Evolutionary conservation across 2,329 filamentous ascomycete species (phyloP).

Genomic region (Ophiostoma himal-ulmi): DNA sequence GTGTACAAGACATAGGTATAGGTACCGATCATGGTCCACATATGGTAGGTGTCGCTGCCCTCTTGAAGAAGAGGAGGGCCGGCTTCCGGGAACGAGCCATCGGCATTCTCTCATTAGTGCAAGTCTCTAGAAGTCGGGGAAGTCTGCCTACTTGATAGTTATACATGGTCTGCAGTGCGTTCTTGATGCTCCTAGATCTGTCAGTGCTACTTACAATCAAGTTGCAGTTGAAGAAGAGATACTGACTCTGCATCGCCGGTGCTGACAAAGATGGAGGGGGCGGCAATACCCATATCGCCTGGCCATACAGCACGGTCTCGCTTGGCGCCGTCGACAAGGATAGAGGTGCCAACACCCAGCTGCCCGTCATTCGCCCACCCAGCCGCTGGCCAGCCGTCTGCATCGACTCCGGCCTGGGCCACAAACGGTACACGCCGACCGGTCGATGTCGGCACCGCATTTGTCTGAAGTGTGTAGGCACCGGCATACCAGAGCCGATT

Average conservation of each 20-base stretch:
- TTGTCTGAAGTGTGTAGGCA: conserved; percentile 42
- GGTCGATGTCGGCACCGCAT: conserved; percentile 32
- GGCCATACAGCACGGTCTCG: conserved; percentile 24
- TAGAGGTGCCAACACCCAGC: conserved; percentile 32
- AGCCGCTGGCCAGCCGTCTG: conserved; percentile 17
- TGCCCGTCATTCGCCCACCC: conserved; percentile 37
- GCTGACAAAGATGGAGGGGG: conserved; percentile 45
- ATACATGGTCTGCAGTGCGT: conserved; percentile 42
- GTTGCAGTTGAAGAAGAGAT: background rate
- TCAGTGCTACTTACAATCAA: background rate
- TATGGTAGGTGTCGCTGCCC: conserved; percentile 33
- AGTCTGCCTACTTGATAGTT: conserved; percentile 28
- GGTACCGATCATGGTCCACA: conserved; percentile 47
- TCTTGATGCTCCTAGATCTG: conserved; percentile 35
- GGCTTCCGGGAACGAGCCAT: conserved; percentile 47
- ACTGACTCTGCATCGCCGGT: conserved; percentile 43
- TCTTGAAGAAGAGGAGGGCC: conserved; percentile 40
- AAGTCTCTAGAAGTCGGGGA: background rate
- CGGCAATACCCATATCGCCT: conserved; percentile 42
- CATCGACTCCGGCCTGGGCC: background rate
- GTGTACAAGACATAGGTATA: conserved; percentile 52
- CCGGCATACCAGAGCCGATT: conserved; percentile 50
- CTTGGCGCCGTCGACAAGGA: conserved; percentile 27
- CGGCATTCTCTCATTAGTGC: conserved; percentile 29
- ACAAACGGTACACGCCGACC: conserved; percentile 34